Evolutionary conservation across 192 early-diverging fungal species (phyloP).

Genomic region (Backusella westeae): DNA sequence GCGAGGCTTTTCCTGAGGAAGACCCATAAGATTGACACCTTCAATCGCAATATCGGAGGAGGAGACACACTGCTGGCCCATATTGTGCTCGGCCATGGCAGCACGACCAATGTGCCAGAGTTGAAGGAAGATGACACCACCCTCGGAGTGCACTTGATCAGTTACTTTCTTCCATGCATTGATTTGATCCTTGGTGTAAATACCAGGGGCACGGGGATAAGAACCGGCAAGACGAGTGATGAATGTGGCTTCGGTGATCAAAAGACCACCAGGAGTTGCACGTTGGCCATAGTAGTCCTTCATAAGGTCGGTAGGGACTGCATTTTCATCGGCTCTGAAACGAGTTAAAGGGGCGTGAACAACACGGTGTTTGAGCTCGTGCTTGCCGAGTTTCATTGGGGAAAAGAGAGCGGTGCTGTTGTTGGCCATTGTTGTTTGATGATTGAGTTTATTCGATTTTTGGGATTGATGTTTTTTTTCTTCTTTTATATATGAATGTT

Average conservation of each 20-base stretch:
- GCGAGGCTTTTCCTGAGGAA: constrained; percentile 11
- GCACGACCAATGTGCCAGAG: constrained; percentile 45
- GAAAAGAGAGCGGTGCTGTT: not conserved
- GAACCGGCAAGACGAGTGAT: constrained; percentile 4
- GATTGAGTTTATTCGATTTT: not conserved
- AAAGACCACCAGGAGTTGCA: constrained; percentile 6
- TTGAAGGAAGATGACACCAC: constrained; percentile 51
- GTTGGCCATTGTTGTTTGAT: not conserved
- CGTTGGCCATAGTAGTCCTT: constrained; percentile 11
- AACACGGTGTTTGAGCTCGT: constrained; percentile 7
- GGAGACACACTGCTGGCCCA: constrained; percentile 3
- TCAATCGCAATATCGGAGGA: constrained; percentile 18
- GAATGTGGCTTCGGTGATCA: constrained; percentile 22
- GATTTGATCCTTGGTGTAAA: constrained; percentile 41
- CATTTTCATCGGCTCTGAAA: not conserved
- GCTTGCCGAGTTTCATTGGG: constrained; percentile 7
- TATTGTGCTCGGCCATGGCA: not conserved
- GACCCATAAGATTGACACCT: constrained; percentile 1
- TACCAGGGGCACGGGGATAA: constrained; percentile 27
- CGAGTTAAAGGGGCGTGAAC: constrained; percentile 14
- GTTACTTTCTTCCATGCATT: constrained; percentile 50
- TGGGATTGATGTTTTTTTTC: not conserved
- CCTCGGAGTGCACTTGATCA: constrained; percentile 53
- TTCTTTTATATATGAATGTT: not conserved
- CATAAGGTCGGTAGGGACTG: constrained; percentile 12